Percentiles rank a stretch among this genome's conserved stretches.
Conservation (phyloP, 78 protist species). For the Monosiga brevicollis region DNA sequence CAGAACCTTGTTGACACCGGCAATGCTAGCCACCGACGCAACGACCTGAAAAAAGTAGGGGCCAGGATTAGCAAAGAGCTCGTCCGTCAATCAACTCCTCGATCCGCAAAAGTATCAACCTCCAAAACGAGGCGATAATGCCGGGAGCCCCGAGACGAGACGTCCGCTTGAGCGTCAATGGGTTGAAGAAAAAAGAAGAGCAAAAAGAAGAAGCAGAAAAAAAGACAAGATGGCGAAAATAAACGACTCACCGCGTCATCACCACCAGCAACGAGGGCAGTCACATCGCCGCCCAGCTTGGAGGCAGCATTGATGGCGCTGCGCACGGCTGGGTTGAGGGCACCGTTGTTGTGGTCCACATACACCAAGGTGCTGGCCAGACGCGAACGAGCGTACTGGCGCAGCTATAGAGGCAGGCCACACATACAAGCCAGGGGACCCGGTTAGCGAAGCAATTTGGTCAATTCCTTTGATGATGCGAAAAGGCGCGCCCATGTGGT, state of each 20-base stretch:
- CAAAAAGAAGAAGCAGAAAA: too few relatives aligned
- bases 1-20: conserved; percentile 63
- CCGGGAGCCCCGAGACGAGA: neutral
- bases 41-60: conserved; percentile 2
- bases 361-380: neutral
- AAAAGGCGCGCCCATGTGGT: too few relatives aligned
- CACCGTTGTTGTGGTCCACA: conserved; percentile 14
- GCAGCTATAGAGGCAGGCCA: too few relatives aligned
- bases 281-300: conserved; percentile 10
- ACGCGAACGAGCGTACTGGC: too few relatives aligned
- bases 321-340: neutral
- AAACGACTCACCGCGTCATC: neutral
- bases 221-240: neutral
- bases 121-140: too few relatives aligned
- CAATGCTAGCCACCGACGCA: conserved; percentile 35
- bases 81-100: too few relatives aligned
- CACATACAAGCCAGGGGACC: too few relatives aligned
- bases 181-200: neutral
- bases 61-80: too few relatives aligned
- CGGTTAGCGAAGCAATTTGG: too few relatives aligned
- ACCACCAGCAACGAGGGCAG: conserved; percentile 20
- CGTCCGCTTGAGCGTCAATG: neutral
- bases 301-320: conserved; percentile 21
- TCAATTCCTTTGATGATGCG: too few relatives aligned
- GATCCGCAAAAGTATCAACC: too few relatives aligned